Evolutionary conservation across 164 flowering plant genomes (phyloP).

Genomic region (Annona cherimola): DNA sequence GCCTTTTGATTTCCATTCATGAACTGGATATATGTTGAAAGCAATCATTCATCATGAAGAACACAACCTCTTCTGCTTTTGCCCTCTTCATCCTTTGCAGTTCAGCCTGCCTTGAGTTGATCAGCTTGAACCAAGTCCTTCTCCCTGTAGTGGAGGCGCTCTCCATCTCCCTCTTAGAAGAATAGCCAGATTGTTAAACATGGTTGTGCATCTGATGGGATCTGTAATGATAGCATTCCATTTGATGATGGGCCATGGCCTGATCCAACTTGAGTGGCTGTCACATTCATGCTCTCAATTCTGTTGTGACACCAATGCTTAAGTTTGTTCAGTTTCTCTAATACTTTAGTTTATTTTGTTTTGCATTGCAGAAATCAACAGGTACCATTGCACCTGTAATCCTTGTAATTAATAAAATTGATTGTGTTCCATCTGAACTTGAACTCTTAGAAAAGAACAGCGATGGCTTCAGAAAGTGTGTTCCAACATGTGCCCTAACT

Average conservation of each 20-base stretch:
- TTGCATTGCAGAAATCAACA: slow-evolving; percentile 37
- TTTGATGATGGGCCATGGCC: neutral
- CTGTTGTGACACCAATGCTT: neutral
- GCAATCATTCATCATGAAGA: no score
- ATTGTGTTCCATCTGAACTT: slow-evolving; percentile 47
- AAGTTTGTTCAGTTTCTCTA: neutral
- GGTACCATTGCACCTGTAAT: slow-evolving; percentile 55
- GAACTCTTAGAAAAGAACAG: slow-evolving; percentile 23
- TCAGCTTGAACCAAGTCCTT: no score
- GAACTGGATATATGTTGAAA: no score
- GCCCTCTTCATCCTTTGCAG: no score
- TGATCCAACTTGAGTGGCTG: neutral
- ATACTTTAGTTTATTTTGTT: slow-evolving; percentile 19
- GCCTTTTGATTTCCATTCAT: no score
- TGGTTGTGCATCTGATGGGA: no score
- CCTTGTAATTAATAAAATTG: slow-evolving; percentile 84
- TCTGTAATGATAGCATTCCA: neutral
- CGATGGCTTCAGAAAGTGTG: slow-evolving; percentile 41
- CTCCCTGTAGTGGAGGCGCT: no score
- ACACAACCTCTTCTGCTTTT: no score
- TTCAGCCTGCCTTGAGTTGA: no score
- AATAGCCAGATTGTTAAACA: no score
- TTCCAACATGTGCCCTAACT: slow-evolving; percentile 75
- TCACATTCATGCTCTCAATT: neutral
- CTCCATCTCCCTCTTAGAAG: no score